Conservation (phyloP, 805 yeast genomes). For the Kodamaea leandrae region DNA sequence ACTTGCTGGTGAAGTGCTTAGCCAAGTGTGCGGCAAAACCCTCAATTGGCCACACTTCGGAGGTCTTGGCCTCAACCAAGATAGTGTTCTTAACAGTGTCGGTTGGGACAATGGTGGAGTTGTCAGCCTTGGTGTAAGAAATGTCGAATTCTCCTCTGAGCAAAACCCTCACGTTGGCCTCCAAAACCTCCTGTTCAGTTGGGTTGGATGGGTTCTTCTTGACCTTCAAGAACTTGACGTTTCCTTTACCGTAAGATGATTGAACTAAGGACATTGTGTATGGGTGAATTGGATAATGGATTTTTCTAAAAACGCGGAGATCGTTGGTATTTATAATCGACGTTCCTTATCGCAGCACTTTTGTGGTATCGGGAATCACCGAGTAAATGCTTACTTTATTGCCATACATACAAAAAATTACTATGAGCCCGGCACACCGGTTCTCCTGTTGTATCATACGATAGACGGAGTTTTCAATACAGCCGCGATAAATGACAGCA, state of each 20-base stretch:
- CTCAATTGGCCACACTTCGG: conserved; percentile 89
- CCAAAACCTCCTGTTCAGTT: conserved; percentile 74
- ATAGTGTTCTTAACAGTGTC: conserved; percentile 91
- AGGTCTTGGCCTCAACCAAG: conserved; percentile 75
- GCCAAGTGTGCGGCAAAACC: conserved; percentile 83
- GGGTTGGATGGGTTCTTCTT: conserved; percentile 74
- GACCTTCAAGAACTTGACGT: conserved; percentile 89
- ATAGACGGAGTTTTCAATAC: too few species aligned
- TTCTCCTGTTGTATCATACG: not conserved
- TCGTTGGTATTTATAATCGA: conserved; percentile 1
- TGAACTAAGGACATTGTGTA: conserved; percentile 9
- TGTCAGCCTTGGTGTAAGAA: conserved; percentile 86
- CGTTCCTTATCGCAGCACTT: not conserved
- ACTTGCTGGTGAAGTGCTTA: conserved; percentile 74
- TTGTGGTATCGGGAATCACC: conserved; percentile 2
- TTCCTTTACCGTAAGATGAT: conserved; percentile 86
- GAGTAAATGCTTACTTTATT: not conserved
- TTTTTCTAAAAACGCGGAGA: not conserved
- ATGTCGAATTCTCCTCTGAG: conserved; percentile 76
- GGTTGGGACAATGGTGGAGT: conserved; percentile 86
- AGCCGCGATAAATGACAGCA: too few species aligned
- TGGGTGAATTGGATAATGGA: not conserved
- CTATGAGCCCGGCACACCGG: not conserved
- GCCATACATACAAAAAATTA: too few species aligned
- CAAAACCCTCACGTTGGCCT: conserved; percentile 75